Conservation (phyloP, 106 monocot species). For the Narthecium ossifragum region DNA sequence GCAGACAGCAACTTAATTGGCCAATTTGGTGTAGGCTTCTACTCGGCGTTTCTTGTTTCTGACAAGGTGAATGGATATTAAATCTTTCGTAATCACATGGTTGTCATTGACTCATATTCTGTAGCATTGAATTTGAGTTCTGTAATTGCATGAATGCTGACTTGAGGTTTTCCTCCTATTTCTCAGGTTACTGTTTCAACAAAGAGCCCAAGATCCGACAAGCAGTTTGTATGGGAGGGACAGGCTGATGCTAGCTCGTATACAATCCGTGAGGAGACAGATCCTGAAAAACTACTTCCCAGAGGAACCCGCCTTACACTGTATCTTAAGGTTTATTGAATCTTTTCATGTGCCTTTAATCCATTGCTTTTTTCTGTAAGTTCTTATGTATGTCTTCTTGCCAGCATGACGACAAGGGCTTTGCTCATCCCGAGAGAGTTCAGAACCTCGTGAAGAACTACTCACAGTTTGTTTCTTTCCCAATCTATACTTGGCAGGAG, state of each 20-base stretch:
- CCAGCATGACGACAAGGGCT: constrained; percentile 86
- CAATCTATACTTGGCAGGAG: constrained; percentile 96
- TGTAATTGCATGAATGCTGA: background rate
- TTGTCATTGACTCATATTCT: no score
- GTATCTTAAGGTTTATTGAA: constrained; percentile 79
- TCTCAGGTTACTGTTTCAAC: constrained; percentile 83
- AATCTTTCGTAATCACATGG: no score
- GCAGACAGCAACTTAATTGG: constrained; percentile 85
- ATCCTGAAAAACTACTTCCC: constrained; percentile 65
- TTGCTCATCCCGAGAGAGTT: constrained; percentile 92
- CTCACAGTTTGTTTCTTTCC: constrained; percentile 98
- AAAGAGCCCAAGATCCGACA: constrained; percentile 92
- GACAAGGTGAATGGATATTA: constrained; percentile 50
- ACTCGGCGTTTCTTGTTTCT: constrained; percentile 93
- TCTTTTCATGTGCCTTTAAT: no score
- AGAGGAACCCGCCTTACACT: constrained; percentile 91
- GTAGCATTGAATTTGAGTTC: no score
- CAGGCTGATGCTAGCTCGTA: constrained; percentile 79
- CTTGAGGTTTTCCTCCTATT: background rate
- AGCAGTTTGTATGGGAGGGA: constrained; percentile 96
- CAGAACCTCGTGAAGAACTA: constrained; percentile 98
- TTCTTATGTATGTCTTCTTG: constrained; percentile 3
- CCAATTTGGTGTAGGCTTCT: constrained; percentile 99
- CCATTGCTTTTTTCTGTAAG: no score
- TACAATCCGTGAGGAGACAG: constrained; percentile 77